Conservation (phyloP, 2,329 filamentous ascomycete species). For the Cladophialophora psammophila region DNA sequence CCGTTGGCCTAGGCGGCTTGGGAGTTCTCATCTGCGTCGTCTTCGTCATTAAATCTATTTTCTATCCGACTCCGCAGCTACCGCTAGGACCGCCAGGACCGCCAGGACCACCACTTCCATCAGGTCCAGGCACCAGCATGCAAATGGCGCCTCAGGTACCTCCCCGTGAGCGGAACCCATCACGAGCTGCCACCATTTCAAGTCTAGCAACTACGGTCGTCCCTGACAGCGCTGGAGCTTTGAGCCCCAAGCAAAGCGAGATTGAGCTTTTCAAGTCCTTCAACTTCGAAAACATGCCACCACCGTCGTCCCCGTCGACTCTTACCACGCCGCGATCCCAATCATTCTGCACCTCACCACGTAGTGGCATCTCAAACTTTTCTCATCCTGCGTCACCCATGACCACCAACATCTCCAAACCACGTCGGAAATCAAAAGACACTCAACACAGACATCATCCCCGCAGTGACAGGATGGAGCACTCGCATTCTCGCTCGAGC, state of each 20-base stretch:
- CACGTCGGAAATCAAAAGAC: constrained; percentile 14
- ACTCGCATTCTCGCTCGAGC: constrained; percentile 19
- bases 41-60: constrained; percentile 34
- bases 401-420: neutral
- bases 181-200: constrained; percentile 20
- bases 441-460: neutral
- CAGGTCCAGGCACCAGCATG: neutral
- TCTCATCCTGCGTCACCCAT: constrained; percentile 1
- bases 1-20: constrained; percentile 39
- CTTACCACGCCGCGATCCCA: constrained; percentile 9
- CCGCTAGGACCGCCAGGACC: constrained; percentile 25
- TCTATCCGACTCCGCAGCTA: constrained; percentile 19
- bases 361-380: neutral
- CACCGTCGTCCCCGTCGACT: constrained; percentile 5
- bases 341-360: constrained; percentile 1
- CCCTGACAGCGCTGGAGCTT: constrained; percentile 17
- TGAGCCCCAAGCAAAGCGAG: constrained; percentile 22
- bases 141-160: constrained; percentile 20
- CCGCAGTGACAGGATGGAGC: constrained; percentile 2
- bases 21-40: constrained; percentile 36
- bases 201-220: constrained; percentile 32
- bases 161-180: constrained; percentile 6
- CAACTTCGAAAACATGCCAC: constrained; percentile 25
- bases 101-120: neutral
- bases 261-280: constrained; percentile 26